Evolutionary conservation across 1,139 yeast species (phyloP), one percentile per base, ranked within the genome.

Genomic region (Nakaseomyces kungkrabaensis): DNA sequence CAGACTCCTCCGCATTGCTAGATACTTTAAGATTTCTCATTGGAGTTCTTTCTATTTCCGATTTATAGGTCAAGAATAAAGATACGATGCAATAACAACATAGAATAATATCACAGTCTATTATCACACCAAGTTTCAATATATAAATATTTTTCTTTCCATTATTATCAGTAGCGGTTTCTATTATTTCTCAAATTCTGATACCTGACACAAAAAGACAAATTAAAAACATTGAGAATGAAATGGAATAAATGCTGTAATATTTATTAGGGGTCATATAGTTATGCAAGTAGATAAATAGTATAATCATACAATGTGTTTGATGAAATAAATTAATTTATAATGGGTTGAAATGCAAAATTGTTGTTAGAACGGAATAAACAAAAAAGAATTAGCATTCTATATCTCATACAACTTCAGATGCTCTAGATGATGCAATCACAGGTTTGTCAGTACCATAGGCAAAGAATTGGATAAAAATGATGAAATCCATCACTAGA

Each of bases 391-490:
- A 1, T 29, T 7, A 29, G 10, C 10, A 29, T 33, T 33, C 13
- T 33, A 33, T 33, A 33, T 9, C 5, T 36, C 25, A 38, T 10
- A 38, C 42, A 11, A 38, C 42, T 38, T 38, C 34, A 9, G 44
- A 41, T 8, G 34, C 33, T 41, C 25, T 29, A 29, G 42, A 38
- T 6, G 42, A 38, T 25, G 27, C 13, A 38, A 38, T 8, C 13
- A 11, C 26, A 5, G 44, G 34, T 11, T 41, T 41, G 10, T 34
- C 42, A n/a, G 27, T 45, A 10, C 47, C 82, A 70, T 90, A 90
- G 46, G 83, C 60, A 75, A 89, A 89, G 67, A 92, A 90, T 69
- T 92, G 98, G 44, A 80, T 68, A 61, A 92, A 90, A 25, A 92
- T 92, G 44, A 85, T 74, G 55, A 88, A 83, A 67, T 92, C 98